Conservation (phyloP, 805 yeast species). For the Candida nemodendra region DNA sequence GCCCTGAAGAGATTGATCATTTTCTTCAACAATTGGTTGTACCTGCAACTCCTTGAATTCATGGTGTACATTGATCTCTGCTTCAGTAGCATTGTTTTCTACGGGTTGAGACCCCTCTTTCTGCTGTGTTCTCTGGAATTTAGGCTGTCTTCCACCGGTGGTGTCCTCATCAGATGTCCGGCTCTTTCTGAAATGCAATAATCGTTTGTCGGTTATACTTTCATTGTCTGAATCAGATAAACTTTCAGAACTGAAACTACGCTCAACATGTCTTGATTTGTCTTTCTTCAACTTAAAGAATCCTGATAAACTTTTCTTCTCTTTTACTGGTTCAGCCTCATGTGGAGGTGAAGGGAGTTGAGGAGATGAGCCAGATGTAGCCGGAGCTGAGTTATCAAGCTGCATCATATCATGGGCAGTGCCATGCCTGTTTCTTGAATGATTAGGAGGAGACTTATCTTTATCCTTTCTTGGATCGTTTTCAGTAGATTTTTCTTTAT, state of each 20-base stretch:
- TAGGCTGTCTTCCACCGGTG: not conserved
- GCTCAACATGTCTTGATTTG: slow-evolving; percentile 12
- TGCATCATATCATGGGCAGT: slow-evolving; percentile 15
- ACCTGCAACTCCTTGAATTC: not conserved
- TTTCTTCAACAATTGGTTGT: not conserved
- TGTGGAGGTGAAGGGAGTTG: slow-evolving; percentile 14
- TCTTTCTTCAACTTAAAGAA: slow-evolving; percentile 31
- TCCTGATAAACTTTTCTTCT: slow-evolving; percentile 21
- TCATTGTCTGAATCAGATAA: slow-evolving; percentile 23
- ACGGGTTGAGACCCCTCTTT: not conserved
- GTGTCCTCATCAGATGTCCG: not conserved
- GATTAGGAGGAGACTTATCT: slow-evolving; percentile 21
- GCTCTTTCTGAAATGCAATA: slow-evolving; percentile 6
- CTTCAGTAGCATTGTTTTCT: not conserved
- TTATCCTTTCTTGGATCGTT: slow-evolving; percentile 6
- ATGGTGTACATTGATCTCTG: not conserved
- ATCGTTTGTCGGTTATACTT: slow-evolving; percentile 22
- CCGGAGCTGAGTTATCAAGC: slow-evolving; percentile 1
- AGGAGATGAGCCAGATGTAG: slow-evolving; percentile 1
- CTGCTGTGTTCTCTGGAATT: not conserved
- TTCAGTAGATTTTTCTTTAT: slow-evolving; percentile 6
- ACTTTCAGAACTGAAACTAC: slow-evolving; percentile 11
- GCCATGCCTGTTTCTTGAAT: slow-evolving; percentile 31
- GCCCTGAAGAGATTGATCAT: not conserved
- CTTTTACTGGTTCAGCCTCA: slow-evolving; percentile 9